These are phyloP conservation scores for Ambrosia artemisiifolia DNA, from an alignment of 129 eudicot species.

Conservation along the genomic window DNA sequence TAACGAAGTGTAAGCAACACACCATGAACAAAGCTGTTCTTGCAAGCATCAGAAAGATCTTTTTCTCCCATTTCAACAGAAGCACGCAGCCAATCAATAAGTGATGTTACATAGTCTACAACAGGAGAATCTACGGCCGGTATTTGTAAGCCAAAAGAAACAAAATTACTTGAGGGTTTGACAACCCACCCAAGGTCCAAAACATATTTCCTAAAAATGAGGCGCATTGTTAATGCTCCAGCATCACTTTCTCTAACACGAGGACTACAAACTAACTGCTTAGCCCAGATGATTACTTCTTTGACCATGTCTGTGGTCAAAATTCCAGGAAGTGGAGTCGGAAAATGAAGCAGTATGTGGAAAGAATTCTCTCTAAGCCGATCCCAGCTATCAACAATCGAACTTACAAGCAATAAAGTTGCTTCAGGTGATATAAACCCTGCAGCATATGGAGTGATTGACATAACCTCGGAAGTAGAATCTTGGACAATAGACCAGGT, in stretches of 20 bases:
- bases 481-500: conserved; percentile 62
- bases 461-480: conserved; percentile 31
- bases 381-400: conserved; percentile 98
- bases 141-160: conserved; percentile 24
- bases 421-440: conserved; percentile 67
- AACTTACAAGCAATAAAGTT: conserved; percentile 78
- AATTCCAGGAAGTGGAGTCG: conserved; percentile 96
- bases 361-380: conserved; percentile 81
- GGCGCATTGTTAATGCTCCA: conserved; percentile 85
- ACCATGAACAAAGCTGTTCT: conserved; percentile 94
- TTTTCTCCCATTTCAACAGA: conserved; percentile 84
- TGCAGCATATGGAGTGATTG: conserved; percentile 66
- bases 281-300: conserved; percentile 83
- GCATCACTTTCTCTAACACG: conserved; percentile 99
- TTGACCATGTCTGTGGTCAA: conserved; percentile 47
- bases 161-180: conserved; percentile 42
- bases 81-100: conserved; percentile 76
- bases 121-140: conserved; percentile 46
- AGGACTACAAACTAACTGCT: conserved; percentile 83
- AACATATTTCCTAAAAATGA: conserved; percentile 81
- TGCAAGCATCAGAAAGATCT: conserved; percentile 92
- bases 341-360: conserved; percentile 70
- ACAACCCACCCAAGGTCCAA: conserved; percentile 81
- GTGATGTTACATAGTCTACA: conserved; percentile 54
- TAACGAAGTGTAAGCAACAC: conserved; percentile 81